Conservation (phyloP, 495 filamentous ascomycete genomes). For the Tuber calosporum region DNA sequence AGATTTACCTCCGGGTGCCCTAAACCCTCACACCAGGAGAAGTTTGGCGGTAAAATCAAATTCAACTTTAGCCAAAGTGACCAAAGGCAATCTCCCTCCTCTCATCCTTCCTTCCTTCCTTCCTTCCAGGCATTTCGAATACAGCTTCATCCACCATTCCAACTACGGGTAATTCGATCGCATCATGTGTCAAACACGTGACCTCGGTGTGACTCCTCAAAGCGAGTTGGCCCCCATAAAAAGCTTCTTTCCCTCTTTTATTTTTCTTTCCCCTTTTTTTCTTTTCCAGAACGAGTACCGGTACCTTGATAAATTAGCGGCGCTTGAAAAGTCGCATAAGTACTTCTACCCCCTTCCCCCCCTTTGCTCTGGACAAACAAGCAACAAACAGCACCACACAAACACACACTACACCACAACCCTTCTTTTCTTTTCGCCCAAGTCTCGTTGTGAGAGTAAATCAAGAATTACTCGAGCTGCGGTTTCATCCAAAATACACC, state of each 20-base stretch:
- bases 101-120: background rate
- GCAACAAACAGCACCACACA: background rate
- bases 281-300: background rate
- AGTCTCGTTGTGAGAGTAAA: slow-evolving; percentile 1
- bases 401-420: background rate
- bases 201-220: background rate
- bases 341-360: background rate
- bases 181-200: background rate
- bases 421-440: background rate
- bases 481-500: background rate
- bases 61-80: background rate
- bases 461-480: background rate
- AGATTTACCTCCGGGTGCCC: no score
- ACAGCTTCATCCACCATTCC: background rate
- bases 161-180: background rate
- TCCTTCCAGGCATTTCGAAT: background rate
- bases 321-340: background rate
- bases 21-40: no score
- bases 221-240: background rate
- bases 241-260: background rate
- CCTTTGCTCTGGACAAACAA: background rate
- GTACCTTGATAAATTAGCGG: background rate
- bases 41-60: no score
- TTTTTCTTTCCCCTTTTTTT: background rate
- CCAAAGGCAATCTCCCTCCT: background rate